phyloP scores from a whole-genome alignment of 306 rosid genomes.

The Trifolium repens region DNA sequence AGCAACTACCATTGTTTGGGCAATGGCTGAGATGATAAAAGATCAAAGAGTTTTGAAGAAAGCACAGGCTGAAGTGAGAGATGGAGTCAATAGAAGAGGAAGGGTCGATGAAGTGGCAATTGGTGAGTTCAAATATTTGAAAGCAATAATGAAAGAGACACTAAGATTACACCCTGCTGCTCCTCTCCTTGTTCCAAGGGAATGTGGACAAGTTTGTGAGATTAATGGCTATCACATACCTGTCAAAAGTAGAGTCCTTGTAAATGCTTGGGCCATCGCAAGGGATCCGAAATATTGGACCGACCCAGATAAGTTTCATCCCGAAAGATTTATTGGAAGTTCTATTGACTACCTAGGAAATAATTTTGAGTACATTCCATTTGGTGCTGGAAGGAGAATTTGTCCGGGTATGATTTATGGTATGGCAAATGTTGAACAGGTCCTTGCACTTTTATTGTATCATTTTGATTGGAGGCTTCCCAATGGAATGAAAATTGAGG shows the following conservation, averaged over 20 bases:
- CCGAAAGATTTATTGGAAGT: background rate
- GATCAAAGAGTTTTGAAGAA: background rate
- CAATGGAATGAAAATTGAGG: constrained; percentile 2
- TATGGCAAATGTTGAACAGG: constrained; percentile 1
- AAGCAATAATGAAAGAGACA: background rate
- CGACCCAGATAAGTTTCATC: background rate
- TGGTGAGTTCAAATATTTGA: background rate
- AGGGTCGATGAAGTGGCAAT: background rate
- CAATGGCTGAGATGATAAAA: background rate
- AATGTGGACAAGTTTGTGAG: background rate
- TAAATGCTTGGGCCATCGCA: background rate
- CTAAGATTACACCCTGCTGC: background rate
- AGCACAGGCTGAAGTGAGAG: background rate
- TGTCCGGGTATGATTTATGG: background rate
- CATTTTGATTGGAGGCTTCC: constrained; percentile 5
- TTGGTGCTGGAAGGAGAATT: constrained; percentile 7
- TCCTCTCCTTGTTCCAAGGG: background rate
- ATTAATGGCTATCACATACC: background rate
- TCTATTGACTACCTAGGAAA: background rate
- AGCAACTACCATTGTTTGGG: background rate
- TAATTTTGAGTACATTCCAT: background rate
- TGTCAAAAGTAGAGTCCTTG: background rate
- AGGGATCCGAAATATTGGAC: background rate
- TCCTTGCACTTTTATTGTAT: background rate
- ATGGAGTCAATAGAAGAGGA: background rate